Base-by-base conservation (phyloP, 306 rosid genomes). In the Inga leiocalycina region DNA sequence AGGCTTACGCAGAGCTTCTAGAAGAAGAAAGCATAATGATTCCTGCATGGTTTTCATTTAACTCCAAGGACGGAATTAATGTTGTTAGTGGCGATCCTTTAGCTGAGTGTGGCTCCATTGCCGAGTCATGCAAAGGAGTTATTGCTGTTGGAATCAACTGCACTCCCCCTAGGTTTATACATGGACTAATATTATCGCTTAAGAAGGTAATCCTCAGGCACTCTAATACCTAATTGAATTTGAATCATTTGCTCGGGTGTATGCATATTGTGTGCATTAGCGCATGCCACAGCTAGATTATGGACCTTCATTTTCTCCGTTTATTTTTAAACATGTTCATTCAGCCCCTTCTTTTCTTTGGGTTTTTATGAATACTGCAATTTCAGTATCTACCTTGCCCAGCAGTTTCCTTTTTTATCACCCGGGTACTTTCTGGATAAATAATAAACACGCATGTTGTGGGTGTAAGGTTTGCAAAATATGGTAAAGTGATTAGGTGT, bases 151-250 rank as follows among this genome's bases (percentile, higher is more conserved):
- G 91, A 73, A 89, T 89, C 80, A 89, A 89, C 77, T 89, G 91
- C 75, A 89, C 93, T 80, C 91, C 93, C 10, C 93, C 93, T 22
- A 88, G 93, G 86, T 89, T 86, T 78, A 82, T 89, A 76, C 91
- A 75, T 51, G 89, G 12, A 62, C 83, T 89, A 52, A 89, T 89
- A 84, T 77, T 86, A 52, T 76, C 74, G 73, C 88, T 89, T 39
- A 89, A 86, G 86, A 86, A 89, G 93, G 93, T 89, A 85, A 78
- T 57, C 74, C 64, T 73, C 30, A 3, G 43, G 56, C 70, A 70
- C 59, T 83, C 73, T 51, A n/a, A 69, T 68, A 64, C 71, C 24
- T 8, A 34, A 80, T 57, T 78, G 70, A 77, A 34, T 49, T 74
- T 78, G 70, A 77, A 34, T 51, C 37, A 30, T 73, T 73, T 74